A percentile compares a stretch with the other conserved stretches of the same genome.
Conservation (phyloP, 345 rosid species). For the Carallia pectinifolia region DNA sequence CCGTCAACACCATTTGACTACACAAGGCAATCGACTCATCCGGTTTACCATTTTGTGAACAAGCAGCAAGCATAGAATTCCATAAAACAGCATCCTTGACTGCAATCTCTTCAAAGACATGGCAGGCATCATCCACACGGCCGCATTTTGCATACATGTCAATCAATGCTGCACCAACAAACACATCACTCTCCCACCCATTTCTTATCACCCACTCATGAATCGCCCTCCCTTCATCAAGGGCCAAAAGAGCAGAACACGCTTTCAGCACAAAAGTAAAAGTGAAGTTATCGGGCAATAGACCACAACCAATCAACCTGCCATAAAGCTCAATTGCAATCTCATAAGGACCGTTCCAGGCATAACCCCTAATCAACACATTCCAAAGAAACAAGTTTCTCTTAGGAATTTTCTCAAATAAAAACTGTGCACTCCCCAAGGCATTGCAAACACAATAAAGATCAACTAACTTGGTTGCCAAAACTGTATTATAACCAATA, state of each 20-base stretch:
- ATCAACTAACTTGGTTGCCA: constrained; percentile 28
- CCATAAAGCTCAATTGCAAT: constrained; percentile 28
- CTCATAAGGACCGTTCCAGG: constrained; percentile 38
- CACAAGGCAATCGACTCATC: constrained; percentile 28
- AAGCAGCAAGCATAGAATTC: constrained; percentile 43
- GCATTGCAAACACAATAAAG: constrained; percentile 25
- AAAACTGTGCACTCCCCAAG: constrained; percentile 22
- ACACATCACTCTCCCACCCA: constrained; percentile 33
- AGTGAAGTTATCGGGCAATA: constrained; percentile 34
- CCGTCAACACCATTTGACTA: constrained; percentile 22
- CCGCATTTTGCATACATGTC: constrained; percentile 43
- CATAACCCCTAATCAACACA: constrained; percentile 34
- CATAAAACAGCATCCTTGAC: constrained; percentile 33
- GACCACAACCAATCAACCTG: constrained; percentile 22
- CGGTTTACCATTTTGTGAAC: constrained; percentile 24
- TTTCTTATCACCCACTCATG: constrained; percentile 26
- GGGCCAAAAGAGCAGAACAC: constrained; percentile 27
- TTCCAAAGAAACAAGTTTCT: constrained; percentile 34
- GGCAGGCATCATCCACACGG: constrained; percentile 21
- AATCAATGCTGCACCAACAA: constrained; percentile 38
- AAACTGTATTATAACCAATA: constrained; percentile 14
- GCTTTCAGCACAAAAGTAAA: constrained; percentile 42
- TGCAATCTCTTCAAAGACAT: constrained; percentile 25
- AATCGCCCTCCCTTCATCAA: constrained; percentile 34
- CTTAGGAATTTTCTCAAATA: constrained; percentile 40